Percentiles rank a stretch among this genome's conserved stretches.
These are phyloP conservation scores for Amaranthus tricolor DNA, from an alignment of 179 eudicot genomes.

Conservation along the genomic window DNA sequence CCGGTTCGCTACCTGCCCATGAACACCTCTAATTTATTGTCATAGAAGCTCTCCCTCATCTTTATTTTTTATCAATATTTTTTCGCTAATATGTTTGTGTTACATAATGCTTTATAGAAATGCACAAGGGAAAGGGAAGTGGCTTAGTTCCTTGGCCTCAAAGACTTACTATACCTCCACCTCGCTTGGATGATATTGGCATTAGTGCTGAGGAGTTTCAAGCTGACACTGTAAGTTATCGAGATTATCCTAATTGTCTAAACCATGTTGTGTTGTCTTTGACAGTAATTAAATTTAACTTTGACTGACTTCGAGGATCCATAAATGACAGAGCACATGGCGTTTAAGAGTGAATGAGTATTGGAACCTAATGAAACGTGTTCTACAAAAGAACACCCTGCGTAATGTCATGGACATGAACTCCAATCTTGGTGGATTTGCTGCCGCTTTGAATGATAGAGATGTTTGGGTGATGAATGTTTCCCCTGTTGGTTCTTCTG, in stretches of 20 bases:
- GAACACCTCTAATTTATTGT: too few species aligned
- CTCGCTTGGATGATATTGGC: constrained; percentile 44
- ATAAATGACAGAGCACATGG: constrained; percentile 38
- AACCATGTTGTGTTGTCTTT: background rate
- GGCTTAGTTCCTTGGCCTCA: constrained; percentile 47
- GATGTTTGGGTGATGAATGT: constrained; percentile 54
- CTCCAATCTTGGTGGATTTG: constrained; percentile 48
- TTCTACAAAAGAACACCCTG: constrained; percentile 37
- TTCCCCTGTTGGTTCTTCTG: constrained; percentile 42
- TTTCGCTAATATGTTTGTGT: background rate
- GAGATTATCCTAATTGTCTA: background rate
- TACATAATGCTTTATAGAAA: constrained; percentile 17
- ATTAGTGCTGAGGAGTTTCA: constrained; percentile 52
- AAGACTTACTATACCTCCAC: constrained; percentile 42
- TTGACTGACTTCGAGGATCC: constrained; percentile 2
- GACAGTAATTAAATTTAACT: background rate
- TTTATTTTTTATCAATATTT: background rate
- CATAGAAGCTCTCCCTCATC: too few species aligned
- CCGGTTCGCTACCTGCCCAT: too few species aligned
- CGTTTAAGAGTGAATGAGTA: constrained; percentile 41
- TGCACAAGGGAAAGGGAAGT: constrained; percentile 41
- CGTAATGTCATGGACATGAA: constrained; percentile 55
- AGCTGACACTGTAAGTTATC: constrained; percentile 38
- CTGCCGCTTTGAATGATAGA: constrained; percentile 42
- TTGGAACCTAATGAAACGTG: constrained; percentile 40